Base-by-base conservation (phyloP, 148 eudicot species). In the Talinum fruticosum region DNA sequence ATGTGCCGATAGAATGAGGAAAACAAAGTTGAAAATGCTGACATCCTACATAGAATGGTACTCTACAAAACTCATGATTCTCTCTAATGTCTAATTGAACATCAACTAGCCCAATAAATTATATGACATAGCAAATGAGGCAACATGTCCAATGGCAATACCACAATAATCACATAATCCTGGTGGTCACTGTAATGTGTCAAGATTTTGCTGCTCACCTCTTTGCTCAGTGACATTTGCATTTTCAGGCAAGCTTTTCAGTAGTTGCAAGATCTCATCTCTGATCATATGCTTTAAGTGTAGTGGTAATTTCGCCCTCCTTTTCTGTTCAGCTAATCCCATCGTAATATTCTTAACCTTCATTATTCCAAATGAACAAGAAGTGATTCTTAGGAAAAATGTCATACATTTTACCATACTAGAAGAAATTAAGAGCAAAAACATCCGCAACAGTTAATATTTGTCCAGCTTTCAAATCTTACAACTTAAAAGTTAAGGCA, bases 201-300 rank as follows among this genome's bases (percentile, higher is more conserved):
- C 66, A 74, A 28, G 72, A 45, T 6, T 32, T 13, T 28, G 10
- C 24, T 33, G 10, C 45, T 79, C 33, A 93, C 97, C 99, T 84
- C 85, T 84, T 82, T 89, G 94, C 79, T 79, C 82, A 64, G 84
- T 92, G 19, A 77, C 54, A 83, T 84, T 87, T 72, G 90, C 88
- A 74, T 75, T 74, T 69, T 77, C 83, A 71, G 84, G 83, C 84
- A 89, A 83, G 57, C 81, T 65, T 84, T 84, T 89, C 78, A 94
- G 83, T 72, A 79, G 83, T 76, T 73, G 80, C 68, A 89, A 51
- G 68, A 94, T 84, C 75, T 88, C 96, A 75, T 84, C 87, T 65
- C 82, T 78, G 62, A 94, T 72, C 88, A 86, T 84, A 73, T 84
- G 89, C 74, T 87, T 92, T 80, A 91, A 65, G 73, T 80, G 87